Percentiles rank a stretch among this genome's conserved stretches.
These are phyloP conservation scores for Candida tropicalis DNA, from an alignment of 1,139 yeast genomes.

Conservation along the genomic window DNA sequence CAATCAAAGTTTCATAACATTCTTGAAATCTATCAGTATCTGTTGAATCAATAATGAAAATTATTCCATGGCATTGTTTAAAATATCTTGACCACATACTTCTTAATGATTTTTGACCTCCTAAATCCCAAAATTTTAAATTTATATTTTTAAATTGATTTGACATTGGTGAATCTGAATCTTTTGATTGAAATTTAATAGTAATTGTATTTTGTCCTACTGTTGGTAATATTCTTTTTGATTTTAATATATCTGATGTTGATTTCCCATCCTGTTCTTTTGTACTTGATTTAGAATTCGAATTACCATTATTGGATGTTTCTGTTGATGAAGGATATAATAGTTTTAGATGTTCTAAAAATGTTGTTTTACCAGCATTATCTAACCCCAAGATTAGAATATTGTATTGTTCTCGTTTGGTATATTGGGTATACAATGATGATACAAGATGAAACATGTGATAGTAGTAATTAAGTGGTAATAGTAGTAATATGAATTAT, in stretches of 20 bases:
- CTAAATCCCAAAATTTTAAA: conserved; percentile 92
- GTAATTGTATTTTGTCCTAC: conserved; percentile 67
- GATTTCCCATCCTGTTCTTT: conserved; percentile 7
- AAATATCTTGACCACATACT: conserved; percentile 88
- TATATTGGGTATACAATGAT: conserved; percentile 49
- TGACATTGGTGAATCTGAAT: conserved; percentile 24
- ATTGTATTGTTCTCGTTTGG: conserved; percentile 51
- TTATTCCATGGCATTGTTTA: conserved; percentile 84
- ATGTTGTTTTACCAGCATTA: conserved; percentile 90
- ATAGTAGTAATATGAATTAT: too few species aligned
- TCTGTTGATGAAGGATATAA: conserved; percentile 35
- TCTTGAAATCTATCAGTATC: conserved; percentile 83
- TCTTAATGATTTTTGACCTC: conserved; percentile 86
- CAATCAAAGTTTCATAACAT: conserved; percentile 64
- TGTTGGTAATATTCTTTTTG: conserved; percentile 49
- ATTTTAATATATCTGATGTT: conserved; percentile 32
- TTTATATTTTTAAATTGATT: conserved; percentile 51
- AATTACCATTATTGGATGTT: conserved; percentile 12
- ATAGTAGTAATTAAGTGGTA: conserved; percentile 13
- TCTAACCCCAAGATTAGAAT: conserved; percentile 87
- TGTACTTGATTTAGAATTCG: conserved; percentile 15
- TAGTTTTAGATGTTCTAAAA: conserved; percentile 47
- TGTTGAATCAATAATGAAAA: conserved; percentile 89
- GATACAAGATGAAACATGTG: conserved; percentile 50
- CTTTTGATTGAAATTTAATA: conserved; percentile 35